Conservation (phyloP, 345 rosid species). For the Gossypioides kirkii region DNA sequence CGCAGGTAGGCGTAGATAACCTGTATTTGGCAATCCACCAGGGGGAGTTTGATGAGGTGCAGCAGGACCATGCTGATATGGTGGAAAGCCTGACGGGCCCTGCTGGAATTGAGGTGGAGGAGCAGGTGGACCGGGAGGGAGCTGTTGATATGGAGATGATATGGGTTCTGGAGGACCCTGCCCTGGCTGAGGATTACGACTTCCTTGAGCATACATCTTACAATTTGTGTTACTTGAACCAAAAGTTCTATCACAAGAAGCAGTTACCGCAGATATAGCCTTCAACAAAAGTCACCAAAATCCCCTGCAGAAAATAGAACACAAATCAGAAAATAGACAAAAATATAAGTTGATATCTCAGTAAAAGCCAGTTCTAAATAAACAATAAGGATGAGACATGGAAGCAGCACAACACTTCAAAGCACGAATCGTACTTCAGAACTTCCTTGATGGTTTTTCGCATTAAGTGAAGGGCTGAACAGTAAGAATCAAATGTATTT, state of each 20-base stretch:
- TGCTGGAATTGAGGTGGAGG: slow-evolving; percentile 27
- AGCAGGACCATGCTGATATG: slow-evolving; percentile 32
- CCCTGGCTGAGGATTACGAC: slow-evolving; percentile 29
- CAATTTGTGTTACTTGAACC: background rate
- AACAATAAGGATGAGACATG: background rate
- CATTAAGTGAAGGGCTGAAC: background rate
- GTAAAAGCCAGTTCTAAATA: background rate
- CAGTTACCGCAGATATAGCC: background rate
- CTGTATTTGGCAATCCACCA: slow-evolving; percentile 23
- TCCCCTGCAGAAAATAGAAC: background rate
- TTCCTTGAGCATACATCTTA: slow-evolving; percentile 36
- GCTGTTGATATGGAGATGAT: slow-evolving; percentile 33
- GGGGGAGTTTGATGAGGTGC: slow-evolving; percentile 32
- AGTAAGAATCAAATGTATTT: background rate
- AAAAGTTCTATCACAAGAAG: background rate
- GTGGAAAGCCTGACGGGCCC: slow-evolving; percentile 22
- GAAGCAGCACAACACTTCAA: background rate
- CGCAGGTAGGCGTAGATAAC: slow-evolving; percentile 21
- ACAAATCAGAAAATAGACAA: background rate
- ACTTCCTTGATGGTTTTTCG: background rate
- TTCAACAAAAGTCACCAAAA: slow-evolving; percentile 9
- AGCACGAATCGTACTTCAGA: background rate
- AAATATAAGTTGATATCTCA: background rate
- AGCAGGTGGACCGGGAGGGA: slow-evolving; percentile 22
- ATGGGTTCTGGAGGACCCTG: slow-evolving; percentile 31